Evolutionary conservation across 257 asterid species (phyloP).

Genomic region (Solanum appendiculatum): DNA sequence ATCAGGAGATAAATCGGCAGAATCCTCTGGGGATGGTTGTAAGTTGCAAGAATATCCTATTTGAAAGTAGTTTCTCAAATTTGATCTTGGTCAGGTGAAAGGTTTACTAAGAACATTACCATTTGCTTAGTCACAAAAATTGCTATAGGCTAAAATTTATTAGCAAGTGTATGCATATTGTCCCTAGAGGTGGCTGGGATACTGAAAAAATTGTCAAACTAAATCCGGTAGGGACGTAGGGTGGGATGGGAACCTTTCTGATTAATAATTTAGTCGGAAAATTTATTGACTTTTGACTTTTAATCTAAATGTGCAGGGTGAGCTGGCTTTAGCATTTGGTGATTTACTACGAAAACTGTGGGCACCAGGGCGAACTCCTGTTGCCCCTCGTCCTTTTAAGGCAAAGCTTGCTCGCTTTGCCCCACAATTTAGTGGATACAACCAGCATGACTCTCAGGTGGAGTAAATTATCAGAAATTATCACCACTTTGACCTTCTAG

Average conservation of each 20-base stretch:
- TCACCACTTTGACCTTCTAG: not conserved
- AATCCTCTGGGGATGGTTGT: constrained; percentile 99
- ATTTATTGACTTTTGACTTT: not conserved
- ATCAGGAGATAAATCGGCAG: constrained; percentile 90
- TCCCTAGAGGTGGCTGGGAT: not conserved
- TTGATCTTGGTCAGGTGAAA: not conserved
- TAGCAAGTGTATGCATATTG: not conserved
- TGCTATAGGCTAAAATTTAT: not conserved
- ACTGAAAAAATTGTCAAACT: not conserved
- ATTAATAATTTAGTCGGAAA: not conserved
- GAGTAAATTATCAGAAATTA: not conserved
- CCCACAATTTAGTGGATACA: constrained; percentile 98
- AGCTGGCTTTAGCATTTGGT: constrained; percentile 98
- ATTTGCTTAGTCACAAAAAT: not conserved
- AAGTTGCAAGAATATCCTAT: constrained; percentile 34
- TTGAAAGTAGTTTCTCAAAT: not conserved
- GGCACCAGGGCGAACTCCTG: constrained; percentile 92
- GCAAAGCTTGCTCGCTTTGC: constrained; percentile 94
- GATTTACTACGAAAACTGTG: constrained; percentile 93
- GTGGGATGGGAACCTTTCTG: not conserved
- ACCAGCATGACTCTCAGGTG: constrained; percentile 99
- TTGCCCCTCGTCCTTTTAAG: constrained; percentile 91
- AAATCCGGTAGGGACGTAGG: not conserved
- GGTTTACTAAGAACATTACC: not conserved
- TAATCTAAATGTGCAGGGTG: constrained; percentile 56